Evolutionary conservation across 2,329 filamentous ascomycete species (phyloP).

Genomic region (Macrophomina phaseolina): DNA sequence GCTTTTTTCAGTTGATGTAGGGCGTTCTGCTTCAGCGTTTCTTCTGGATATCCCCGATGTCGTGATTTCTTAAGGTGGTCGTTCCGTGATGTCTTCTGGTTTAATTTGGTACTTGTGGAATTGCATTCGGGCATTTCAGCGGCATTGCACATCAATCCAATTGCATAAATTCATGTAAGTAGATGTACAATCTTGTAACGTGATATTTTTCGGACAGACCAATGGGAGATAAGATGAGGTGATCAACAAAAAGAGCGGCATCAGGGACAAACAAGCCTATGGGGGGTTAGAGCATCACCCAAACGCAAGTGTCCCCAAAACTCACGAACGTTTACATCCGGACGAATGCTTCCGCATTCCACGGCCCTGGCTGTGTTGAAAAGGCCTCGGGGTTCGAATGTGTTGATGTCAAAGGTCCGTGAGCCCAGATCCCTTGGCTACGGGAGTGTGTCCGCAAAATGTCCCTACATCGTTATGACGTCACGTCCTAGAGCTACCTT

Average conservation of each 20-base stretch:
- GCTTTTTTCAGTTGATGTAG: conserved; percentile 10
- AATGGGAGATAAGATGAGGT: neutral
- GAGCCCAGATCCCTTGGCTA: neutral
- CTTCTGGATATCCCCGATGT: conserved; percentile 26
- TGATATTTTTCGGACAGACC: neutral
- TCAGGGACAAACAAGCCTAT: too few relatives aligned
- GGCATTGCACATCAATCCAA: conserved; percentile 8
- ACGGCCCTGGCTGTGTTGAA: too few relatives aligned
- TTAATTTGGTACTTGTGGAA: neutral
- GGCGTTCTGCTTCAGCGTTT: conserved; percentile 25
- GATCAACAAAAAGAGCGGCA: too few relatives aligned
- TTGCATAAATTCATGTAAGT: conserved; percentile 4
- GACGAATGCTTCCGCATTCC: too few relatives aligned
- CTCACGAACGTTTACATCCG: too few relatives aligned
- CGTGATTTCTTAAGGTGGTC: conserved; percentile 6
- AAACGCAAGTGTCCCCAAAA: too few relatives aligned
- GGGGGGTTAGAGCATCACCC: too few relatives aligned
- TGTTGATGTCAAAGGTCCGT: neutral
- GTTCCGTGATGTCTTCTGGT: neutral
- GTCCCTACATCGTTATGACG: conserved; percentile 18
- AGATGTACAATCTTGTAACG: neutral
- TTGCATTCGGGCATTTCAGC: conserved; percentile 22
- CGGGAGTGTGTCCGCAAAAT: neutral
- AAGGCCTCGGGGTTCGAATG: neutral
- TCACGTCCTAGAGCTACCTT: neutral